Evolutionary conservation across 345 rosid species (phyloP).

Genomic region (Sonneratia caseolaris): DNA sequence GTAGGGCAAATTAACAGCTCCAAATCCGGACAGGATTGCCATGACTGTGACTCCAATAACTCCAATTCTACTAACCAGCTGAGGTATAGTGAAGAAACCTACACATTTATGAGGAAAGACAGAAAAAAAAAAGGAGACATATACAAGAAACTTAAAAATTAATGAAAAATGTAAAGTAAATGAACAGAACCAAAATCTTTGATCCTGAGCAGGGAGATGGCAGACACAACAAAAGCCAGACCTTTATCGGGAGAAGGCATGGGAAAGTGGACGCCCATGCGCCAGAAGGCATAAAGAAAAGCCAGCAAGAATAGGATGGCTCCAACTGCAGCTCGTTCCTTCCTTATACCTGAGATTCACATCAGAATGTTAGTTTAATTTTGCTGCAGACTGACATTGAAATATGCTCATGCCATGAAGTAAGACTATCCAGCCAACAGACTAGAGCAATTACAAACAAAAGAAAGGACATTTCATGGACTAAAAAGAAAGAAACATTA

Average conservation of each 20-base stretch:
- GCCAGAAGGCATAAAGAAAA: slow-evolving; percentile 95
- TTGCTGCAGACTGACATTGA: background rate
- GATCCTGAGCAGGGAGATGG: background rate
- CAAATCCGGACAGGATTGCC: slow-evolving; percentile 97
- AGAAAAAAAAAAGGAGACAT: background rate
- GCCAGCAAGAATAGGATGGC: slow-evolving; percentile 81
- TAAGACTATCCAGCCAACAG: background rate
- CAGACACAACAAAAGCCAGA: slow-evolving; percentile 15
- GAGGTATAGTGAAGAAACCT: slow-evolving; percentile 95
- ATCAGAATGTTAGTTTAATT: background rate
- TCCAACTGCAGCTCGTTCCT: slow-evolving; percentile 84
- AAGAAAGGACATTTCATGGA: slow-evolving; percentile 3
- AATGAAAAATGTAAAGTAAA: background rate
- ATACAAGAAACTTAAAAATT: background rate
- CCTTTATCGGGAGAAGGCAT: slow-evolving; percentile 96
- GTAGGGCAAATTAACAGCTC: slow-evolving; percentile 95
- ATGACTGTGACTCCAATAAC: slow-evolving; percentile 95
- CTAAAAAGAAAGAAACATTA: slow-evolving; percentile 19
- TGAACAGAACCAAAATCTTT: no score
- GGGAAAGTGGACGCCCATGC: slow-evolving; percentile 98
- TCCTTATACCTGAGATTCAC: slow-evolving; percentile 61
- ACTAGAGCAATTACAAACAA: background rate
- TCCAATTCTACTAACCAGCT: slow-evolving; percentile 93
- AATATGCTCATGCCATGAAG: background rate
- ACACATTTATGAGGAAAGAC: slow-evolving; percentile 12